Conservation (phyloP, 176 grass and related monocot genomes). For the Tuctoria greenei region DNA sequence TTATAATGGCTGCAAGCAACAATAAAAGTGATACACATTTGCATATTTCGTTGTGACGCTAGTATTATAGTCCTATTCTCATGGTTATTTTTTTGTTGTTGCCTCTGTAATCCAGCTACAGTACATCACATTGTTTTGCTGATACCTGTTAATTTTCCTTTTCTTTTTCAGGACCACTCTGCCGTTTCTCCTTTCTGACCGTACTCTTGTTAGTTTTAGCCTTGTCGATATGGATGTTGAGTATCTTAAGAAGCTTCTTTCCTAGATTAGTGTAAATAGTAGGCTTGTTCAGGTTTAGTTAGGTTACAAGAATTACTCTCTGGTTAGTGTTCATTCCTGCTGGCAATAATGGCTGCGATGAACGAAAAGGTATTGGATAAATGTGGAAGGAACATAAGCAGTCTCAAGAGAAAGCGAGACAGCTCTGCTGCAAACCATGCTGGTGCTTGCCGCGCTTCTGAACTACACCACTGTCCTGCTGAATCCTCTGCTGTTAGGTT, state of each 20-base stretch:
- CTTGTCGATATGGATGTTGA: neutral
- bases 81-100: neutral
- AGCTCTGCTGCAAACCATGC: constrained; percentile 13
- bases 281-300: constrained; percentile 49
- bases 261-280: constrained; percentile 62
- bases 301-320: constrained; percentile 54
- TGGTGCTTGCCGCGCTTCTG: constrained; percentile 27
- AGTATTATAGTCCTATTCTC: neutral
- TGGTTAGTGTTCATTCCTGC: constrained; percentile 42
- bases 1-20: neutral
- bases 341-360: constrained; percentile 61
- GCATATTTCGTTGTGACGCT: neutral
- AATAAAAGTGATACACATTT: neutral
- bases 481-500: constrained; percentile 39
- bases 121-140: neutral
- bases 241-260: neutral
- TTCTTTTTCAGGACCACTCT: constrained; percentile 41
- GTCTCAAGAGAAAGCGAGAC: constrained; percentile 68
- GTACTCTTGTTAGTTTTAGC: neutral
- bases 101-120: neutral
- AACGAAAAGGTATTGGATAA: constrained; percentile 74
- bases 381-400: constrained; percentile 33
- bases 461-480: constrained; percentile 31
- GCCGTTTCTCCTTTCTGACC: constrained; percentile 15
- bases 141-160: neutral